Evolutionary conservation across 2,329 filamentous ascomycete genomes (phyloP).

Genomic region (Podosphaera fusca): DNA sequence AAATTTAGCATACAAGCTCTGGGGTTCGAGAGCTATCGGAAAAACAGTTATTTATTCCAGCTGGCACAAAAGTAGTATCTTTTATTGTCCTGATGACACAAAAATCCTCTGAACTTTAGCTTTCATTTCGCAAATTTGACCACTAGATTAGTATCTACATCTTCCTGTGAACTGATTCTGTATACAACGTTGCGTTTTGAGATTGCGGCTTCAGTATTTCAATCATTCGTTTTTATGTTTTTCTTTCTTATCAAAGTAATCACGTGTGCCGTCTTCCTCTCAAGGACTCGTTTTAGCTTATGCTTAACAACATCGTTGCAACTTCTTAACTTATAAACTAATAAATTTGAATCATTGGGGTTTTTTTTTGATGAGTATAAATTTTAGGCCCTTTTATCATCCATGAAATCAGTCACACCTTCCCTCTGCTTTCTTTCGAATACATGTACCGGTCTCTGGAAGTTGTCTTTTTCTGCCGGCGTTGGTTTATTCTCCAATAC

Average conservation of each 20-base stretch:
- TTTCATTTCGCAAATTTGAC: not conserved
- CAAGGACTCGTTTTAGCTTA: not conserved
- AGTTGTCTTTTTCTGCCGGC: slow-evolving; percentile 6
- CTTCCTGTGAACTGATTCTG: not conserved
- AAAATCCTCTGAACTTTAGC: not conserved
- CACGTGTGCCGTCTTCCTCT: not conserved
- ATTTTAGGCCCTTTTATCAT: not conserved
- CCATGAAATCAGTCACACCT: not conserved
- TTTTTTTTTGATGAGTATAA: not conserved
- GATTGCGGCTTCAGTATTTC: not conserved
- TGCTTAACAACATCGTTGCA: not conserved
- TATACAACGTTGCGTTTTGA: not conserved
- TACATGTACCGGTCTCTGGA: not conserved
- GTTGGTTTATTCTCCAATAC: slow-evolving; percentile 7
- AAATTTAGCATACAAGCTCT: no score
- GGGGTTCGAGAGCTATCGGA: no score
- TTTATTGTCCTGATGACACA: no score
- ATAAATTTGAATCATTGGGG: not conserved
- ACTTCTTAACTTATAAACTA: not conserved
- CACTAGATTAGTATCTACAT: not conserved
- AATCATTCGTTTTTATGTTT: not conserved
- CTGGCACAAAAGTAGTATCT: no score
- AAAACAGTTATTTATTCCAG: no score
- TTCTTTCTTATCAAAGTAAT: not conserved
- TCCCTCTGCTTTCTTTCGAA: not conserved